These are phyloP conservation scores for Ophiostoma sp. DNA, from an alignment of 2,329 filamentous ascomycete species.

Conservation along the genomic window DNA sequence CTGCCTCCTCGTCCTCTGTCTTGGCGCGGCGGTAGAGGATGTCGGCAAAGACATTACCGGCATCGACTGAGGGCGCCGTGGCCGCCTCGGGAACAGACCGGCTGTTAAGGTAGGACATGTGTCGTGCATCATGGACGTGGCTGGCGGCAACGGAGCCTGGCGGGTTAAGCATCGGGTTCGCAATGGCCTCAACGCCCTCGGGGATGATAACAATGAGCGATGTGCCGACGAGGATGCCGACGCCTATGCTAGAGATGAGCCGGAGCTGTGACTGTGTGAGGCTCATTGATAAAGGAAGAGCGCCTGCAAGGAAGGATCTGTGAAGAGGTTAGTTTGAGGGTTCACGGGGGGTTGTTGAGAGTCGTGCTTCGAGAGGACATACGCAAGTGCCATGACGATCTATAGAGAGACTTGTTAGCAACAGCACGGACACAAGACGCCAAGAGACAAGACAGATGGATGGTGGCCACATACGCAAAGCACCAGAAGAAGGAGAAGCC, in stretches of 20 bases:
- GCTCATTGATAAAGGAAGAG: constrained; percentile 83
- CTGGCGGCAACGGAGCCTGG: not conserved
- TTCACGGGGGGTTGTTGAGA: not conserved
- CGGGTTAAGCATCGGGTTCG: constrained; percentile 50
- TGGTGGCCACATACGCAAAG: constrained; percentile 36
- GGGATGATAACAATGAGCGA: constrained; percentile 97
- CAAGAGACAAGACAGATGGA: not conserved
- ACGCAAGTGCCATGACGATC: constrained; percentile 62
- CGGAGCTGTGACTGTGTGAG: constrained; percentile 84
- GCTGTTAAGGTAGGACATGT: not conserved
- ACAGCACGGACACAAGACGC: not conserved
- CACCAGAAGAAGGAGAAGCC: constrained; percentile 39
- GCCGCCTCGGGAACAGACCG: not conserved
- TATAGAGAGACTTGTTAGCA: constrained; percentile 35
- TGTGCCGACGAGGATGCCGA: constrained; percentile 91
- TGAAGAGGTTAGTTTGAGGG: constrained; percentile 16
- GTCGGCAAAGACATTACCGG: not conserved
- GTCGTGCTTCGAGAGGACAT: constrained; percentile 36
- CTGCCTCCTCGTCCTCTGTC: not conserved
- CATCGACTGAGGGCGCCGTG: not conserved
- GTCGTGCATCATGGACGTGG: constrained; percentile 8
- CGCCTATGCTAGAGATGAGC: constrained; percentile 86
- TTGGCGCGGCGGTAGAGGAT: not conserved
- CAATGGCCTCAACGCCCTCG: constrained; percentile 89
- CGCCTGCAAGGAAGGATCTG: constrained; percentile 92